phyloP scores from a whole-genome alignment of 352 stramenopile species.

The Globisporangium lucens region DNA sequence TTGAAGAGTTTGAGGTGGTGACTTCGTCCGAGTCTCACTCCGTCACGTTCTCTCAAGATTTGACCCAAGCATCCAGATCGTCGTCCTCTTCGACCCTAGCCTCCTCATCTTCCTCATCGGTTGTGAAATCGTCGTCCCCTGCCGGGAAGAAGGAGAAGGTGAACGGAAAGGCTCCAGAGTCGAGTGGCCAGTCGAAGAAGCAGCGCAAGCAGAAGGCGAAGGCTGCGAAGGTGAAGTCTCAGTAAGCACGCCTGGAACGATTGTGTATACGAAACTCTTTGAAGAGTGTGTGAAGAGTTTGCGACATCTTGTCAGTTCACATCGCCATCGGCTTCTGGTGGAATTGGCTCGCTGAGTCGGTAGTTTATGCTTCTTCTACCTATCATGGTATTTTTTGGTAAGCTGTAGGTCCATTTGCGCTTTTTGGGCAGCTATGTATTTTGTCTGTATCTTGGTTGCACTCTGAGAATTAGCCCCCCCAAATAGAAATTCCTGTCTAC shows the following conservation, averaged over 20 bases:
- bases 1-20: slow-evolving; percentile 5
- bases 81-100: slow-evolving; percentile 1
- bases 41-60: slow-evolving; percentile 7
- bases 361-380: neutral
- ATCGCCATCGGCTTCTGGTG: neutral
- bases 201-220: slow-evolving; percentile 19
- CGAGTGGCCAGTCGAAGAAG: slow-evolving; percentile 13
- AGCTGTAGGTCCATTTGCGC: slow-evolving; percentile 5
- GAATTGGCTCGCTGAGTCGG: neutral
- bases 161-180: neutral
- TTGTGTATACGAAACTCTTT: neutral
- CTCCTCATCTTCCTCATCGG: neutral
- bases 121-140: slow-evolving; percentile 6
- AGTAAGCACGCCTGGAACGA: neutral
- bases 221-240: slow-evolving; percentile 9
- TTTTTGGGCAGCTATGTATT: slow-evolving; percentile 12
- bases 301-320: neutral
- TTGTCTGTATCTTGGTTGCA: slow-evolving; percentile 7
- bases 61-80: neutral
- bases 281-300: neutral
- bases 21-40: slow-evolving; percentile 7
- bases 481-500: slow-evolving; percentile 9
- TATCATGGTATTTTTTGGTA: slow-evolving; percentile 4
- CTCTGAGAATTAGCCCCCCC: slow-evolving; percentile 2
- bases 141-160: slow-evolving; percentile 7